Evolutionary conservation across 805 yeast species (phyloP).

Genomic region (Spathaspora gorwiae): DNA sequence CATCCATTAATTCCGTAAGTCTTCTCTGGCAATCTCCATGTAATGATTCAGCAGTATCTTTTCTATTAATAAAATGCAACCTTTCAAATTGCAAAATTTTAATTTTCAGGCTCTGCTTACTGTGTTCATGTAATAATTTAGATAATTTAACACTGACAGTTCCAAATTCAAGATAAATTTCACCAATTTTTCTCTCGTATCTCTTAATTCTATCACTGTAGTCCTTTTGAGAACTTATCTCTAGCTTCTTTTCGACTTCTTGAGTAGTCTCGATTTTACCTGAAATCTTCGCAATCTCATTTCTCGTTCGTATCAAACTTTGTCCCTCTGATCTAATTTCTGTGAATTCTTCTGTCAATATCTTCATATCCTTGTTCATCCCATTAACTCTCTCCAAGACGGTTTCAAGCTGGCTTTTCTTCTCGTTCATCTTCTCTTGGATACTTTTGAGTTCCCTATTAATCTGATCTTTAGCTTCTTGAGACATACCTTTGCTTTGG

Average conservation of each 20-base stretch:
- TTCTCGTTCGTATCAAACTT: constrained; percentile 8
- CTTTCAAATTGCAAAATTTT: not conserved
- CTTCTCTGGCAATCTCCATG: constrained; percentile 22
- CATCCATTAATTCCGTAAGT: constrained; percentile 15
- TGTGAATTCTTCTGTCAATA: constrained; percentile 8
- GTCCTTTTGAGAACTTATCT: constrained; percentile 38
- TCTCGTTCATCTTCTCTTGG: constrained; percentile 7
- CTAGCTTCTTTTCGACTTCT: constrained; percentile 26
- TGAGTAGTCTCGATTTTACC: constrained; percentile 20
- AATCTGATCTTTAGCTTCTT: constrained; percentile 12
- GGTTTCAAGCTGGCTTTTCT: constrained; percentile 8
- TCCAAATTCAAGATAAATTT: constrained; percentile 11
- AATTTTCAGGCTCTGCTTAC: not conserved
- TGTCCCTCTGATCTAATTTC: constrained; percentile 10
- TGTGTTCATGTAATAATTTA: not conserved
- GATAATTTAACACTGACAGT: not conserved
- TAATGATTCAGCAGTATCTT: constrained; percentile 19
- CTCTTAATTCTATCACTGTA: constrained; percentile 35
- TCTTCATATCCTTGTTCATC: constrained; percentile 4
- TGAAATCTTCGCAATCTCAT: constrained; percentile 15
- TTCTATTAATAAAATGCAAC: constrained; percentile 14
- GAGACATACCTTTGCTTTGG: constrained; percentile 29
- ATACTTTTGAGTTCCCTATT: not conserved
- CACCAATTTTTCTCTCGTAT: constrained; percentile 22
- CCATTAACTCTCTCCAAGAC: constrained; percentile 1